These are phyloP conservation scores for Alternaria metachromatica DNA, from an alignment of 2,329 filamentous ascomycete genomes.

Conservation along the genomic window DNA sequence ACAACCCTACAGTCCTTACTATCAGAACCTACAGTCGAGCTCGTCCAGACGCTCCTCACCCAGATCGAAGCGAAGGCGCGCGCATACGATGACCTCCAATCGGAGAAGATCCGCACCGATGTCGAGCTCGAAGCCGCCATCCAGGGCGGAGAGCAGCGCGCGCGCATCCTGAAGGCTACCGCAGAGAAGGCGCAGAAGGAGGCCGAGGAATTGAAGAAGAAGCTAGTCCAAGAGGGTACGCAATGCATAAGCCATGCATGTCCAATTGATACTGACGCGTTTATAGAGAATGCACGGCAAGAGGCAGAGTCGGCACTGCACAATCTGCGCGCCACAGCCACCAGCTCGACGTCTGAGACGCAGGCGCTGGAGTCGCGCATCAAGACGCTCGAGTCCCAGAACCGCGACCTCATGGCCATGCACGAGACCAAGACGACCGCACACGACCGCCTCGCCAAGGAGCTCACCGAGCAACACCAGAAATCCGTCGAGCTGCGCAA, in stretches of 20 bases:
- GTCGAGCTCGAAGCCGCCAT: constrained; percentile 94
- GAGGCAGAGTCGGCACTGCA: constrained; percentile 83
- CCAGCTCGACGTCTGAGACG: constrained; percentile 74
- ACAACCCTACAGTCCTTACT: constrained; percentile 66
- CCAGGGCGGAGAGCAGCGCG: constrained; percentile 80
- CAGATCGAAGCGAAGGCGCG: constrained; percentile 80
- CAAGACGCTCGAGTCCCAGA: constrained; percentile 85
- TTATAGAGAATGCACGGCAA: constrained; percentile 75
- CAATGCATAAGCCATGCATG: constrained; percentile 6
- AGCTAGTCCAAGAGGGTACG: constrained; percentile 82
- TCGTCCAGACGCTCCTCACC: constrained; percentile 76
- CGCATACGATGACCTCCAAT: constrained; percentile 80
- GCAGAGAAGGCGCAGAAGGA: constrained; percentile 86
- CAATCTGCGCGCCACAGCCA: constrained; percentile 74
- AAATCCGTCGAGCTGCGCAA: constrained; percentile 85
- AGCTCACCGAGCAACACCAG: constrained; percentile 86
- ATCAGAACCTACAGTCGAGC: constrained; percentile 75
- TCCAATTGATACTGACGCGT: constrained; percentile 16
- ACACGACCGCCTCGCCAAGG: constrained; percentile 83
- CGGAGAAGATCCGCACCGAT: constrained; percentile 86
- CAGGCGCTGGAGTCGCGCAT: constrained; percentile 83
- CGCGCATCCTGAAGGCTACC: constrained; percentile 79
- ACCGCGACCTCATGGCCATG: constrained; percentile 85
- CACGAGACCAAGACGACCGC: constrained; percentile 89
- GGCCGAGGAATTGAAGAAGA: constrained; percentile 79